Percentiles rank a stretch among this genome's conserved stretches.
Conservation (phyloP, 495 filamentous ascomycete species). For the Talaromyces liani region DNA sequence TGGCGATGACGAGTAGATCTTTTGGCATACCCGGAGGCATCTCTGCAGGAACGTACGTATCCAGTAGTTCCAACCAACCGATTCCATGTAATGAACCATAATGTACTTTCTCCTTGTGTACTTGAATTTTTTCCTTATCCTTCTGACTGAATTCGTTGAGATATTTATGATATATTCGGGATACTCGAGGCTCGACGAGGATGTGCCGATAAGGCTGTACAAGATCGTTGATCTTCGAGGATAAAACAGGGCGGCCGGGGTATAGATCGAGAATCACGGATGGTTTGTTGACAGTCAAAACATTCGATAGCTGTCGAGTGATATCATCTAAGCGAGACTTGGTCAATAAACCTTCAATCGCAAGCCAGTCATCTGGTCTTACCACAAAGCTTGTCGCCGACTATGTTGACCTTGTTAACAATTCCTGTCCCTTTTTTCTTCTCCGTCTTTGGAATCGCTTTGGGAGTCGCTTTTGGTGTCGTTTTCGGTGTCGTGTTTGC, state of each 20-base stretch:
- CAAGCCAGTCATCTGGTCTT: constrained; percentile 12
- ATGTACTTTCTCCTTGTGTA: constrained; percentile 1
- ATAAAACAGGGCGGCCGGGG: constrained; percentile 70
- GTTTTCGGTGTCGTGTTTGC: too few relatives aligned
- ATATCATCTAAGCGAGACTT: constrained; percentile 29
- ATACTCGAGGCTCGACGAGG: constrained; percentile 59
- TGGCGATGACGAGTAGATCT: constrained; percentile 59
- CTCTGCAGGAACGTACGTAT: neutral
- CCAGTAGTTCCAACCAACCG: constrained; percentile 2
- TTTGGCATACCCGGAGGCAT: constrained; percentile 40
- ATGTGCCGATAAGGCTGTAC: constrained; percentile 74
- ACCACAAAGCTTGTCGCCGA: constrained; percentile 57
- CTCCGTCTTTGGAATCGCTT: neutral
- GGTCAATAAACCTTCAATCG: neutral
- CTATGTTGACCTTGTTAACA: constrained; percentile 29
- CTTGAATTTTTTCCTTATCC: neutral
- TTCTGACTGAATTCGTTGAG: constrained; percentile 54
- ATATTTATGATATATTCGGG: constrained; percentile 41
- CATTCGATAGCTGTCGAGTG: constrained; percentile 46
- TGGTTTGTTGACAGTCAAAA: constrained; percentile 53
- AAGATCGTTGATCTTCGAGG: constrained; percentile 61
- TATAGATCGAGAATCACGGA: constrained; percentile 81
- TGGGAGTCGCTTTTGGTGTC: too few relatives aligned
- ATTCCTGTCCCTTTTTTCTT: neutral
- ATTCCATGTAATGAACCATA: constrained; percentile 1